Evolutionary conservation across 2,329 filamentous ascomycete genomes (phyloP), one percentile per base, ranked within the genome.

Genomic region (Colletotrichum simmondsii): DNA sequence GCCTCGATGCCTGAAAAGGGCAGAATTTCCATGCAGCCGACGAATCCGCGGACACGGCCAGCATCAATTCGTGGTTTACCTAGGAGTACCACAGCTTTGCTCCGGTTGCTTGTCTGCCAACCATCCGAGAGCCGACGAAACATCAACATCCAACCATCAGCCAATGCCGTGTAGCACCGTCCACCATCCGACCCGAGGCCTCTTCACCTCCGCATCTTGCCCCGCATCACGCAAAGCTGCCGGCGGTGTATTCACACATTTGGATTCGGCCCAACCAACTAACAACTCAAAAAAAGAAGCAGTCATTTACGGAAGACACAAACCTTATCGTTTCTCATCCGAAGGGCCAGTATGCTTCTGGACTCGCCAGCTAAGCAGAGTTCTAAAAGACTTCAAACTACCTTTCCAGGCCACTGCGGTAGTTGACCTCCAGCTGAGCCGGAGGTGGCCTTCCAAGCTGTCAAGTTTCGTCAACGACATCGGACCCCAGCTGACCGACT

Each of bases 61-160:
- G 42, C 42, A n/a, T 11, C 42, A 49, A 49, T 16, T 30, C 22
- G 32, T 42, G 22, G 22, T 65, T 16, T 14, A 46, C 19, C 10
- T 52, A 5, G 11, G 32, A 35, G 32, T 35, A 12, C 32, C n/a
- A 32, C 16, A 12, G 11, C 28, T 32, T 49, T 57, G 10, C 32
- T 42, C 35, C 30, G 22, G 49, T 35, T 32, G 57, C 65, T 59
- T 24, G 32, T 59, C 42, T 59, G 26, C 59, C 60, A 28, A 24
- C 35, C 35, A 71, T 71, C 71, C 67, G 71, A 65, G 71, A 71
- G 66, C 71, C 71, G 67, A 65, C 71, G 71, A 73, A 73, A 73
- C 71, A 71, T 54, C 71, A 62, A 60, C 57, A 22, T 56, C 53
- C 53, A 49, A 30, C 57, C 12, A 64, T 60, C 56, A 46, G 46